Base-by-base conservation (phyloP, 148 eudicot genomes). In the Cornus kousa region DNA sequence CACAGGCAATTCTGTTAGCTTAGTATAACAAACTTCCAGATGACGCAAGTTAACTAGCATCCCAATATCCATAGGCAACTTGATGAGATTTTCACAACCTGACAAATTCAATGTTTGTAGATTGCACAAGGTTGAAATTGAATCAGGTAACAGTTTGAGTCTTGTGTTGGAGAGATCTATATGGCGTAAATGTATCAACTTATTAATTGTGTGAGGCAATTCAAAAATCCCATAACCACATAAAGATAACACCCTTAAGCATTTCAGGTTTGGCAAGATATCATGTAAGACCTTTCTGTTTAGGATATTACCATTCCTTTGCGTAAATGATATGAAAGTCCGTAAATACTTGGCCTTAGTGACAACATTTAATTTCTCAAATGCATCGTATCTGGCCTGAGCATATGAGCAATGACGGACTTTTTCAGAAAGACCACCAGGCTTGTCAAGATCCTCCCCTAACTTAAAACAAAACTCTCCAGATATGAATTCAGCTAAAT, bases 111-210 rank as follows among this genome's bases (percentile, higher is more conserved):
- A 17, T 57, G 64, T 57, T 57, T 57, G 64, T 17, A 57, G 14
- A 40, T 77, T 71, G 67, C 77, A 72, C 23, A 82, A 68, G 19
- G 31, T 60, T 1, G 75, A 35, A 35, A 35, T 24, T n/a, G 76
- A 72, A 37, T 53, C 67, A 32, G 84, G 84, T 43, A 77, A 31
- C 2, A 19, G 9, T 10, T 57, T 9, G 4, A 82, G 33, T 1
- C 19, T 7, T 8, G 77, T 82, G 7, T 13, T 68, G 3, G 80
- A 77, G 22, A 82, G 39, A 35, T 82, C 80, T 43, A 82, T 13
- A 73, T 31, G 72, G 7, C 80, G 57, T 19, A 82, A 10, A 8
- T 77, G 84, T 67, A 46, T 50, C 43, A 82, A 67, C 32, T 77
- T 67, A 8, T 71, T 74, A 17, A 73, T 43, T 22, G 77, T 9